Base-by-base conservation (phyloP, 257 asterid species). In the Solanum virginianum region DNA sequence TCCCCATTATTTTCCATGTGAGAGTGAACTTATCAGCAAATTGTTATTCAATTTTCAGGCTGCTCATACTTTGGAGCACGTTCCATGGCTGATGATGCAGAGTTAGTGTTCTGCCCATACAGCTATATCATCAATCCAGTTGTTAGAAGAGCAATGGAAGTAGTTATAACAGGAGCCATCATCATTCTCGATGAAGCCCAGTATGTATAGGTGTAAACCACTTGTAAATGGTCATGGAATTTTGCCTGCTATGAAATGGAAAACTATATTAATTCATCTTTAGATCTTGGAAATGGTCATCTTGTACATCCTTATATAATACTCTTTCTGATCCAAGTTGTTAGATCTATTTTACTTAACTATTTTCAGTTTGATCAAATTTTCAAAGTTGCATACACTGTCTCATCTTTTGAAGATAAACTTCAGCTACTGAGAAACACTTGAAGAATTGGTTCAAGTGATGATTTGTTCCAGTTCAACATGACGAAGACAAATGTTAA, bases 151-250 rank as follows among this genome's bases (percentile, higher is more conserved):
- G 99, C 97, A 85, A 94, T 97, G 98, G 99, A 94, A 91, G 93
- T 95, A 74, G 95, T 91, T 87, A 94, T 95, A 82, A 85, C 83
- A 55, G 90, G 91, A 82, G 90, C 95, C 85, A 89, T 97, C 87
- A 92, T 97, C 86, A 97, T 97, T 88, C 89, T 97, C 63, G 99
- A 97, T 89, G 99, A 97, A 91, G 99, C 99, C 15, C 99, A 97
- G 98, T 97, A 97, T 84, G 98, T 87, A 45, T 86, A 36, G 59
- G 86, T 59, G 80, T 66, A 63, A 39, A 83, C 74, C 80, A 82
- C 59, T 47, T 66, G 66, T 66, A n/a, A 11, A 24, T 62, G 70
- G 70, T 24, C 70, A 62, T 62, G 29, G 39, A 24, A 12, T 62
- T 62, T 77, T 77, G 82, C 63, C 24, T 77, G 45, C 82, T 77